These are phyloP conservation scores for Miscanthus sacchariflorus DNA, from an alignment of 202 grass and related monocot species.

Conservation along the genomic window DNA sequence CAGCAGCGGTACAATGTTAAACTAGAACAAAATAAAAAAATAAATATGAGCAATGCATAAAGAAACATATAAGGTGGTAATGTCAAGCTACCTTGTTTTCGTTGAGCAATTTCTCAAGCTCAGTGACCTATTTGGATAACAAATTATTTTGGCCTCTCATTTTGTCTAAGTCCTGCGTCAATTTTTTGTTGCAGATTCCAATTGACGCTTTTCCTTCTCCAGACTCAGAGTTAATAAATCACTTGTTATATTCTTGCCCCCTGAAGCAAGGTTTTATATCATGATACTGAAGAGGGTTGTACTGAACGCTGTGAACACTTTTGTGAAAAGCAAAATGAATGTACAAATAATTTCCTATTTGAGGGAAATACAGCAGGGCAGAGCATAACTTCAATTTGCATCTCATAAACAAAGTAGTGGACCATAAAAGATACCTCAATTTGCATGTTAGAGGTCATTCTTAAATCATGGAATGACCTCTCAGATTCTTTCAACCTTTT, in stretches of 20 bases:
- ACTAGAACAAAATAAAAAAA: constrained; percentile 23
- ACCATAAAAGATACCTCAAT: constrained; percentile 69
- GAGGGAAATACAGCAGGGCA: constrained; percentile 3
- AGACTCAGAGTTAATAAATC: constrained; percentile 62
- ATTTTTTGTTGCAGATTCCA: constrained; percentile 63
- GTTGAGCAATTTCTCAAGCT: constrained; percentile 65
- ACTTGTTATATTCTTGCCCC: constrained; percentile 36
- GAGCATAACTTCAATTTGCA: constrained; percentile 13
- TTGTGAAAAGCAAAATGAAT: constrained; percentile 24
- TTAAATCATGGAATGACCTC: constrained; percentile 63
- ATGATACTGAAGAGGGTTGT: constrained; percentile 9
- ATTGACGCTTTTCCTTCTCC: constrained; percentile 68
- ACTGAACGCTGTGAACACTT: not conserved
- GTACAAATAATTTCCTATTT: not conserved
- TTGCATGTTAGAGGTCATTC: constrained; percentile 53
- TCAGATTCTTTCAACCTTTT: constrained; percentile 72
- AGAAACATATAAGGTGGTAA: constrained; percentile 30
- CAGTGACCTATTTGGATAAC: constrained; percentile 63
- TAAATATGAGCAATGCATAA: constrained; percentile 25
- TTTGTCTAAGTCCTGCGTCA: constrained; percentile 63
- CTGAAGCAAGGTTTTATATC: constrained; percentile 17
- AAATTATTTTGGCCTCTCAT: constrained; percentile 62
- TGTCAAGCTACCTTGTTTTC: constrained; percentile 71
- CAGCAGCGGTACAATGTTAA: constrained; percentile 4
- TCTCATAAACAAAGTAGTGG: constrained; percentile 28